Evolutionary conservation across 1,284 basidiomycete genomes (phyloP).

Genomic region (Agroathelia rolfsii): DNA sequence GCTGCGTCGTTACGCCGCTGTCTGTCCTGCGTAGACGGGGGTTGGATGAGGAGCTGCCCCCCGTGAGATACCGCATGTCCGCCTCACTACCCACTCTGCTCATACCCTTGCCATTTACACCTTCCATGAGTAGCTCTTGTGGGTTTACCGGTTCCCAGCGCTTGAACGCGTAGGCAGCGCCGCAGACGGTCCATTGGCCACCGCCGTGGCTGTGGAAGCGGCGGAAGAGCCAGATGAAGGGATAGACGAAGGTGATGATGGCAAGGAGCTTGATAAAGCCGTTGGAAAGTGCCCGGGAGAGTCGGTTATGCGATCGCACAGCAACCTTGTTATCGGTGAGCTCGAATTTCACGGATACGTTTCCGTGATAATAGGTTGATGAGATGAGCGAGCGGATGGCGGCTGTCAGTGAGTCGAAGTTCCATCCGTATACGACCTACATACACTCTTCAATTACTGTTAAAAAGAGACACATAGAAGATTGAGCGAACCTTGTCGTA

Average conservation of each 20-base stretch:
- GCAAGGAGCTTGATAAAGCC: conserved; percentile 56
- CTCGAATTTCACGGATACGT: conserved; percentile 39
- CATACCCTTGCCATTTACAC: conserved; percentile 9
- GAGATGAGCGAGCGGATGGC: conserved; percentile 43
- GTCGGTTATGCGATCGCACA: conserved; percentile 49
- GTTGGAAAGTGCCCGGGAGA: conserved; percentile 54
- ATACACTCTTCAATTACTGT: background rate
- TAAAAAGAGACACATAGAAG: conserved; percentile 2
- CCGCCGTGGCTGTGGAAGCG: conserved; percentile 50
- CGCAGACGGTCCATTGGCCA: conserved; percentile 59
- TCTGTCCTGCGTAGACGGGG: conserved; percentile 14
- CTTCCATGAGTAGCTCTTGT: conserved; percentile 14
- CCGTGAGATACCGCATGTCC: conserved; percentile 8
- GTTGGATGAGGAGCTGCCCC: conserved; percentile 10
- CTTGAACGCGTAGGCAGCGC: conserved; percentile 59
- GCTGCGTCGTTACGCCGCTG: conserved; percentile 23
- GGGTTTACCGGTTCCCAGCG: conserved; percentile 25
- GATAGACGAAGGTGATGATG: conserved; percentile 56
- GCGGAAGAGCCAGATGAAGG: conserved; percentile 66
- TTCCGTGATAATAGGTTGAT: conserved; percentile 42
- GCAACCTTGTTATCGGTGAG: conserved; percentile 34
- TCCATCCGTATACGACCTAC: conserved; percentile 62
- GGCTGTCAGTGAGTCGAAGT: conserved; percentile 41
- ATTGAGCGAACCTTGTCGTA: conserved; percentile 39
- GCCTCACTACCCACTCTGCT: conserved; percentile 18